Percentiles rank a stretch among this genome's conserved stretches.
phyloP scores from a whole-genome alignment of 2,329 filamentous ascomycete species.

The Pyricularia grisea region DNA sequence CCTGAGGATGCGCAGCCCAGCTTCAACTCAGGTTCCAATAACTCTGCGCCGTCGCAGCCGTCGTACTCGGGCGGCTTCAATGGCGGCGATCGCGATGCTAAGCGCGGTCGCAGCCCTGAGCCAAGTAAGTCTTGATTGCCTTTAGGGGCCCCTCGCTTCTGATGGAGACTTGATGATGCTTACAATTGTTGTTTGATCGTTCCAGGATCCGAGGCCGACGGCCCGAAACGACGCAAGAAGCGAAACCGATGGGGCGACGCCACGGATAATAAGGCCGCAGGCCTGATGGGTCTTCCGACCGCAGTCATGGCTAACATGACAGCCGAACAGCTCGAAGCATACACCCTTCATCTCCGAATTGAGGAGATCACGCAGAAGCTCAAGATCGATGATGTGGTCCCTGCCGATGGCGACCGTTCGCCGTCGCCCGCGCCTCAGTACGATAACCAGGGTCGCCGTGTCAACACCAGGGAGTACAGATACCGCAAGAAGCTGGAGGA shows the following conservation, averaged over 20 bases:
- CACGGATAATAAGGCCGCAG: slow-evolving; percentile 96
- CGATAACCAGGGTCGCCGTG: slow-evolving; percentile 98
- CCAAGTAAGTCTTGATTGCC: slow-evolving; percentile 48
- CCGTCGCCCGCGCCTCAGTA: slow-evolving; percentile 95
- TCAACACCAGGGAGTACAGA: slow-evolving; percentile 97
- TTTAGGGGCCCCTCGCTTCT: slow-evolving; percentile 48
- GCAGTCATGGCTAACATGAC: slow-evolving; percentile 98
- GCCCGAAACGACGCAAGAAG: slow-evolving; percentile 87
- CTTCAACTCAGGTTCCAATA: background rate
- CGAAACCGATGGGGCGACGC: slow-evolving; percentile 97
- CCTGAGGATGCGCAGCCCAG: slow-evolving; percentile 15
- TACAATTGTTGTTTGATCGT: background rate
- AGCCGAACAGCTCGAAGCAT: slow-evolving; percentile 94
- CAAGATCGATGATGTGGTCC: slow-evolving; percentile 97
- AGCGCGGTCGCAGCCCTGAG: slow-evolving; percentile 89
- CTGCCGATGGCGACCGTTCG: slow-evolving; percentile 93
- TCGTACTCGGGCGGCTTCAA: slow-evolving; percentile 8
- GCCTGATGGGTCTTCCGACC: slow-evolving; percentile 93
- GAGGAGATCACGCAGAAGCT: slow-evolving; percentile 99
- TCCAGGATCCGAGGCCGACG: slow-evolving; percentile 52
- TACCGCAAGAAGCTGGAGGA: slow-evolving; percentile 98
- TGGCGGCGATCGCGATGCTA: slow-evolving; percentile 42
- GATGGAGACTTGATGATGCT: slow-evolving; percentile 21
- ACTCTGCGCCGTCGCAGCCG: background rate
- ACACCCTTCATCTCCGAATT: slow-evolving; percentile 91